Base-by-base conservation (phyloP, 23 red algal species). In the Gracilaria gracilis region DNA sequence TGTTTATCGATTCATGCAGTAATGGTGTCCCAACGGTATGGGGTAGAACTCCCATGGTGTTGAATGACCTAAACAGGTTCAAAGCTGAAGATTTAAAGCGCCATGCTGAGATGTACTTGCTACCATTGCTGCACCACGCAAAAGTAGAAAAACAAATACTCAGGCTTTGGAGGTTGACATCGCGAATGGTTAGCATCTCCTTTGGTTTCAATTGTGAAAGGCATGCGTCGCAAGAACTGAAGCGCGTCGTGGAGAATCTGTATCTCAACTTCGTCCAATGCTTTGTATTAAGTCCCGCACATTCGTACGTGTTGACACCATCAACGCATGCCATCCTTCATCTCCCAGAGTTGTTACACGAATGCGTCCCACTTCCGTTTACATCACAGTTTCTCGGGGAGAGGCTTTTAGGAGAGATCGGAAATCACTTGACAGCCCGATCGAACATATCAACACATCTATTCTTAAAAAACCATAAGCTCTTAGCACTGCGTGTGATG, bases 21-120 rank as follows among this genome's bases (percentile, higher is more conserved):
- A 11, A 46, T 4, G 42, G 42, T 7, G 11, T 46, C 42, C 42
- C 42, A 7, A 7, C 42, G 42, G 44, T 2, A 0, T 80, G 76
- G 76, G 76, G 49, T 61, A 28, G 76, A 21, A 21, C 39, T 1
- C 76, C 76, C n/a, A 3, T 61, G 5, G 35, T 27, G 16, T n/a
- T 80, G 0, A 3, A 61, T 3, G 5, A 80, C 58, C 76, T 80
- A 5, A 17, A 8, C 7, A 55, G 58, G 15, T 57, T 31, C 54
- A 55, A 61, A 57, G 76, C 42, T 1, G 76, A 80, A 29, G 76
- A 80, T 17, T 28, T 80, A 4, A 80, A 80, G 58, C 7, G 21
- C 36, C 67, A 80, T 48, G 29, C 44, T 34, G 38, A 54, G 38
- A 11, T 78, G 38, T 78, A 78, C 39, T 16, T 78, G n/a, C 31